A percentile compares a stretch with the other conserved stretches of the same genome.
phyloP scores from a whole-genome alignment of 768 basidiomycete genomes.

The Podaxis sp. region DNA sequence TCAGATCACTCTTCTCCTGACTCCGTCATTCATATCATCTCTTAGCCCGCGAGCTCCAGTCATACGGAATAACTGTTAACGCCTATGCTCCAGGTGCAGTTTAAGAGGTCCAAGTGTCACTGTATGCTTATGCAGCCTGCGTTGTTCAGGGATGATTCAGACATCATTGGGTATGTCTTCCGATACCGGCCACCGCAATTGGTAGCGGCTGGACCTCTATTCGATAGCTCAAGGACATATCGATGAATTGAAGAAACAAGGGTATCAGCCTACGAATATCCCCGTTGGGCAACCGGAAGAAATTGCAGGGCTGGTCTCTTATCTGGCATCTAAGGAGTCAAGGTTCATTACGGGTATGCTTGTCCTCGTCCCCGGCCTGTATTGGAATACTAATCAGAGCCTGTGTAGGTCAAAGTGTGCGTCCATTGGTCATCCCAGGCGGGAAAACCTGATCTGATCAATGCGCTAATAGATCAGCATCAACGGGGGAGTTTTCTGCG shows the following conservation, averaged over 20 bases:
- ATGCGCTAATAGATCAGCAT: background rate
- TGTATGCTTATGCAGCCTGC: background rate
- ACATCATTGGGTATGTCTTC: background rate
- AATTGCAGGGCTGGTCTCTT: slow-evolving; percentile 20
- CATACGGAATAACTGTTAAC: slow-evolving; percentile 40
- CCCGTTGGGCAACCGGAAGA: slow-evolving; percentile 12
- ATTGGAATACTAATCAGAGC: background rate
- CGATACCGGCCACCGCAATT: background rate
- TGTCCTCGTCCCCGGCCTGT: background rate
- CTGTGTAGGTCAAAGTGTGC: background rate
- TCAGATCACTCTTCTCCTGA: background rate
- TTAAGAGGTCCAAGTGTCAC: background rate
- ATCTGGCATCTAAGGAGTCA: slow-evolving; percentile 19
- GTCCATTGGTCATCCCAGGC: background rate
- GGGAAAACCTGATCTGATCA: background rate
- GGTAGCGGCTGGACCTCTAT: background rate
- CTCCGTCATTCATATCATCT: background rate
- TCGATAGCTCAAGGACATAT: background rate
- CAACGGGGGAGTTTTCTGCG: background rate
- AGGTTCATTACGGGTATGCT: slow-evolving; percentile 19
- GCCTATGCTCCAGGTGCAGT: slow-evolving; percentile 35
- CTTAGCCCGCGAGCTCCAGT: slow-evolving; percentile 34
- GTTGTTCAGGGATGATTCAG: background rate
- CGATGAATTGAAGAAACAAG: background rate
- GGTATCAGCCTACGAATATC: background rate